Percentiles rank a stretch among this genome's conserved stretches.
Evolutionary conservation across 495 filamentous ascomycete genomes (phyloP).

Genomic region (Haplographium delicatum): DNA sequence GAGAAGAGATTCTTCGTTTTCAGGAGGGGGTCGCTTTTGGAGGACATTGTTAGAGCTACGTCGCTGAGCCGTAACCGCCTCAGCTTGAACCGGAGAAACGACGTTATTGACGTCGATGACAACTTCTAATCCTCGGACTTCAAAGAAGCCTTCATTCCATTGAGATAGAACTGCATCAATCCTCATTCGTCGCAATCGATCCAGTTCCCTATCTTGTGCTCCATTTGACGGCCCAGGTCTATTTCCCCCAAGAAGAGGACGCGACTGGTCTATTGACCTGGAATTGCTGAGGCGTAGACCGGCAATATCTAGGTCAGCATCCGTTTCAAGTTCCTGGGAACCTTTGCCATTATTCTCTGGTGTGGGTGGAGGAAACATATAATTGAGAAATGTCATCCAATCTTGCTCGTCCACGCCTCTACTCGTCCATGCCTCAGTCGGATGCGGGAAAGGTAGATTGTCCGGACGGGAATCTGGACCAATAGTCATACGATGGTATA

Average conservation of each 20-base stretch:
- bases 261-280: not conserved
- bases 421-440: not conserved
- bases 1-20: not conserved
- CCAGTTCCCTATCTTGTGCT: not conserved
- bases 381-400: constrained; percentile 7
- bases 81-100: not conserved
- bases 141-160: constrained; percentile 12
- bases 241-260: not conserved
- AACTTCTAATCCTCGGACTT: constrained; percentile 2
- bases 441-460: constrained; percentile 3
- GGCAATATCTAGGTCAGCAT: not conserved
- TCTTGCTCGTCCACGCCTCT: constrained; percentile 5
- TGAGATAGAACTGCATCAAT: constrained; percentile 2
- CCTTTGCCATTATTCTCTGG: not conserved
- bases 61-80: not conserved
- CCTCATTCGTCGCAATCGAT: constrained; percentile 3
- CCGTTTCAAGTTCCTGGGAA: not conserved
- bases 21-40: not conserved
- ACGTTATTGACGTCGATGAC: not conserved
- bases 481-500: constrained; percentile 5
- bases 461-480: not conserved
- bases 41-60: not conserved
- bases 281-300: not conserved
- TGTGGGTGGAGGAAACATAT: constrained; percentile 1
- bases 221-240: not conserved